phyloP scores from a whole-genome alignment of 2,329 filamentous ascomycete genomes.

The Paraphoma sp. region DNA sequence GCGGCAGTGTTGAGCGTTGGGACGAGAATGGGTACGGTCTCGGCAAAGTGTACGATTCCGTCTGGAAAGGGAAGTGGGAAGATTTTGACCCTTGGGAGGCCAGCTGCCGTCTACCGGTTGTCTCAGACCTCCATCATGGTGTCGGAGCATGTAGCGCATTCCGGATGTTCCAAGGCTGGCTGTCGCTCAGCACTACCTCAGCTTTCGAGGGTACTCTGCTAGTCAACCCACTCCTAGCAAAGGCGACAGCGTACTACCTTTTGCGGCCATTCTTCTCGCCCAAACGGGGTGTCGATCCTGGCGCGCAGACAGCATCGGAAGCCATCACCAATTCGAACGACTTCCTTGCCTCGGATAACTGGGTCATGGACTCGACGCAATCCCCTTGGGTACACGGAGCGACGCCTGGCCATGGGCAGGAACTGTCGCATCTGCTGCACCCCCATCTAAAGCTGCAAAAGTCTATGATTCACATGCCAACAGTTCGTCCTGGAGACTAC shows the following conservation, averaged over 20 bases:
- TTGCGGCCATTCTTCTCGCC: conserved; percentile 83
- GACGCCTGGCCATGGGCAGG: conserved; percentile 71
- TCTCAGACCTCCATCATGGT: conserved; percentile 79
- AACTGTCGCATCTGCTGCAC: conserved; percentile 69
- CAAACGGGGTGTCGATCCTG: conserved; percentile 45
- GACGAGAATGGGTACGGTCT: conserved; percentile 66
- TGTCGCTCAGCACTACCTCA: conserved; percentile 75
- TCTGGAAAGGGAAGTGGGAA: conserved; percentile 81
- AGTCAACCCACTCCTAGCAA: conserved; percentile 78
- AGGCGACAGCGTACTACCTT: conserved; percentile 80
- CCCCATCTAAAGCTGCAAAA: conserved; percentile 71
- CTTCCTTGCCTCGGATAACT: conserved; percentile 64
- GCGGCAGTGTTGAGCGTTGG: conserved; percentile 60
- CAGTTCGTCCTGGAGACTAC: conserved; percentile 74
- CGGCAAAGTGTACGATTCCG: conserved; percentile 72
- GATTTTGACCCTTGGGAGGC: conserved; percentile 83
- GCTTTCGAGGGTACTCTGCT: conserved; percentile 80
- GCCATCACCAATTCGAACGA: conserved; percentile 40
- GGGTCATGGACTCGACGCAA: conserved; percentile 62
- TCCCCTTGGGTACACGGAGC: conserved; percentile 73
- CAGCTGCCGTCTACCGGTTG: conserved; percentile 69
- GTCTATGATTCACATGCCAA: conserved; percentile 75
- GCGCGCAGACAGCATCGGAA: conserved; percentile 41
- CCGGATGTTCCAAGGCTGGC: conserved; percentile 89
- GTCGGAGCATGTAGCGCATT: conserved; percentile 85